A percentile compares a stretch with the other conserved stretches of the same genome.
Conservation (phyloP, 805 yeast species). For the Cyberlindnera mycetangii region DNA sequence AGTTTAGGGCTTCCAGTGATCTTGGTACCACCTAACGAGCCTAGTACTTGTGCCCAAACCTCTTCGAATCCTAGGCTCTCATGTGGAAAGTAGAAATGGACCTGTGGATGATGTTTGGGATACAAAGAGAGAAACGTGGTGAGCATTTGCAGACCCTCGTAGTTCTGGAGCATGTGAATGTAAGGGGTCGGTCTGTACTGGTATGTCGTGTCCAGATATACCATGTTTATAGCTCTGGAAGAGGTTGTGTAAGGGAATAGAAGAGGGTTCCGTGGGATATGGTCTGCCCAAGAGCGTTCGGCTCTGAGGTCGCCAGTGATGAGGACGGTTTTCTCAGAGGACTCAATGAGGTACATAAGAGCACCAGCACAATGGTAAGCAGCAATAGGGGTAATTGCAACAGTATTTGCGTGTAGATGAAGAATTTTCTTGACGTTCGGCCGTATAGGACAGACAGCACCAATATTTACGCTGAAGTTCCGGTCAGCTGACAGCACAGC, state of each 20-base stretch:
- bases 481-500: conserved; percentile 9
- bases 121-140: conserved; percentile 37
- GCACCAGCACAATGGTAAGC: conserved; percentile 63
- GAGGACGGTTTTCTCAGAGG: conserved; percentile 34
- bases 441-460: conserved; percentile 16
- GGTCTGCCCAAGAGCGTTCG: conserved; percentile 48
- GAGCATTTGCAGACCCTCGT: conserved; percentile 37
- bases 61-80: conserved; percentile 51
- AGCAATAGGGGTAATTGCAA: conserved; percentile 42
- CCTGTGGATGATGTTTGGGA: conserved; percentile 33
- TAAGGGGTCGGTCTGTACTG: conserved; percentile 47
- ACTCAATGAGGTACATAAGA: conserved; percentile 48
- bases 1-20: conserved; percentile 33
- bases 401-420: conserved; percentile 15
- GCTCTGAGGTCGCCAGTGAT: conserved; percentile 59
- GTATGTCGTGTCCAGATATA: conserved; percentile 57
- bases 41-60: conserved; percentile 41
- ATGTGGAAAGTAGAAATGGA: conserved; percentile 41
- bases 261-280: conserved; percentile 36
- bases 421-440: conserved; percentile 22
- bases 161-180: conserved; percentile 41
- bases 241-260: conserved; percentile 41
- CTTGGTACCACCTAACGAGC: conserved; percentile 22
- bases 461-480: conserved; percentile 14
- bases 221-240: conserved; percentile 35